phyloP scores from a whole-genome alignment of 331 rosid species.

The Malus hybrid region DNA sequence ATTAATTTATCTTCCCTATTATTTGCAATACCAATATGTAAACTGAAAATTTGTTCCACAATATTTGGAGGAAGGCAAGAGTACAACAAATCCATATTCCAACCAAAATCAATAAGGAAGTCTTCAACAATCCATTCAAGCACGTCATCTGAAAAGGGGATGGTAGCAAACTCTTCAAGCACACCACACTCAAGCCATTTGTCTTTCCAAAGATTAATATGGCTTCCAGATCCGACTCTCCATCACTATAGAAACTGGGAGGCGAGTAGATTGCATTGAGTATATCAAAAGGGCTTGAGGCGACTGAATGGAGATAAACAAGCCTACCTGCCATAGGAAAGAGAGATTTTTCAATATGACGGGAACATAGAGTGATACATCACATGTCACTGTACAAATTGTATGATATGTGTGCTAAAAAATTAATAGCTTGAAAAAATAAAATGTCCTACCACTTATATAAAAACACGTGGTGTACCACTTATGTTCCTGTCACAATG shows the following conservation, averaged over 20 bases:
- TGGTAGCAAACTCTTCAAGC: neutral
- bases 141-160: neutral
- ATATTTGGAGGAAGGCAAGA: neutral
- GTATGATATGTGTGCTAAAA: no score
- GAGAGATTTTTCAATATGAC: no score
- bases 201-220: neutral
- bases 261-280: neutral
- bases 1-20: neutral
- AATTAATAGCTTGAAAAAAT: no score
- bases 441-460: no score
- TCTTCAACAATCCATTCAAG: neutral
- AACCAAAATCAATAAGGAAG: neutral
- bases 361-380: no score
- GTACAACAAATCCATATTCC: neutral
- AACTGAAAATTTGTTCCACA: neutral
- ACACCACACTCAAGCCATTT: neutral
- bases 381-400: no score
- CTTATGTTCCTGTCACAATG: rapidly evolving
- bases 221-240: neutral
- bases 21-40: neutral
- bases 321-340: neutral
- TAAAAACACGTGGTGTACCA: no score
- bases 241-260: neutral
- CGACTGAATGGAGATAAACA: neutral
- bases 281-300: neutral